These are phyloP conservation scores for Chaetomium sp. DNA, from an alignment of 2,329 filamentous ascomycete genomes.

Conservation along the genomic window DNA sequence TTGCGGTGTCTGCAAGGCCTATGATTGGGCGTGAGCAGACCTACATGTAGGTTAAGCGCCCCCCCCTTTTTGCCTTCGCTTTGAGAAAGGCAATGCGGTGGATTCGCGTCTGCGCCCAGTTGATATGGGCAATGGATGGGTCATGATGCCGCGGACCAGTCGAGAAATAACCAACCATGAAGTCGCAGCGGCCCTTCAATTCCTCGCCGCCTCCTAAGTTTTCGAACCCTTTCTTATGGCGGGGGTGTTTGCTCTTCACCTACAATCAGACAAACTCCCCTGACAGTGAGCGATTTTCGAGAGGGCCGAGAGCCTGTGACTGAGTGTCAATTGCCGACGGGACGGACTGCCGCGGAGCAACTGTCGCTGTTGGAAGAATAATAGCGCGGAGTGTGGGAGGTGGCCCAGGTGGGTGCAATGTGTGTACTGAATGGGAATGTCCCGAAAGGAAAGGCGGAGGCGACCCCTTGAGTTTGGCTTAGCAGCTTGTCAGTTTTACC, in stretches of 20 bases:
- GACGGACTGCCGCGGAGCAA: too few relatives aligned
- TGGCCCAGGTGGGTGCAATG: too few relatives aligned
- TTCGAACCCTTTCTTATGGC: too few relatives aligned
- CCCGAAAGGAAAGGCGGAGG: neutral
- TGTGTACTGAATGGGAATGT: neutral
- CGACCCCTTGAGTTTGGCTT: too few relatives aligned
- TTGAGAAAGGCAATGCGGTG: neutral
- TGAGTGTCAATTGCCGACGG: too few relatives aligned
- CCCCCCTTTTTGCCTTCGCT: neutral
- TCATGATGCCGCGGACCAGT: neutral
- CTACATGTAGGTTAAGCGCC: slow-evolving; percentile 4
- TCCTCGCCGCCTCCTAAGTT: neutral
- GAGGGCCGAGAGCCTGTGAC: too few relatives aligned
- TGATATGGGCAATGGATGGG: neutral
- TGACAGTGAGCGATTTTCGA: too few relatives aligned
- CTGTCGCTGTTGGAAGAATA: too few relatives aligned
- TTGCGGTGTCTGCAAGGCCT: neutral
- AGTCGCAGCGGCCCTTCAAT: neutral
- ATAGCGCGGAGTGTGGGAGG: too few relatives aligned
- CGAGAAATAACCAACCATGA: neutral
- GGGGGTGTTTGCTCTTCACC: too few relatives aligned
- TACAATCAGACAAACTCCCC: too few relatives aligned
- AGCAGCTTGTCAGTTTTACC: too few relatives aligned
- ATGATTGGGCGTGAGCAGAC: neutral
- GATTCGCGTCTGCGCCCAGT: neutral